Percentiles rank a stretch among this genome's conserved stretches.
Evolutionary conservation across 345 rosid genomes (phyloP).

Genomic region (Hibiscus syriacus): DNA sequence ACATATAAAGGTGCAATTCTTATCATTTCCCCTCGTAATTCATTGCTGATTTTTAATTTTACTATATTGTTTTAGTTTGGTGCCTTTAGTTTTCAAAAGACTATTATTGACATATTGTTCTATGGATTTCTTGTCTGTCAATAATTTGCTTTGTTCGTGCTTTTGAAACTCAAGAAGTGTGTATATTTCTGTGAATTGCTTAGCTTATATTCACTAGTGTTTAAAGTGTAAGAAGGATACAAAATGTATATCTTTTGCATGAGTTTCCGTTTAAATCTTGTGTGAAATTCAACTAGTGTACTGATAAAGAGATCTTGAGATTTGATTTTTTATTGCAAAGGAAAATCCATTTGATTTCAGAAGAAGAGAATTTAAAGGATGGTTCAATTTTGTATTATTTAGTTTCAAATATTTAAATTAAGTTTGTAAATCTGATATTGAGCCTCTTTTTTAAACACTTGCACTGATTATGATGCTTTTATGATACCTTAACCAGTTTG

Average conservation of each 20-base stretch:
- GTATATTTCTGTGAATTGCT: not conserved
- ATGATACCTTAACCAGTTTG: too few species aligned
- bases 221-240: not conserved
- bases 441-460: too few species aligned
- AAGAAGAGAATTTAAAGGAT: not conserved
- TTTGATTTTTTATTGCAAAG: not conserved
- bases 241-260: not conserved
- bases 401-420: not conserved
- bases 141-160: not conserved
- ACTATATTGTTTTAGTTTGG: not conserved
- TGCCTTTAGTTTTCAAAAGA: not conserved
- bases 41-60: not conserved
- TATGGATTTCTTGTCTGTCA: not conserved
- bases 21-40: not conserved
- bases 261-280: not conserved
- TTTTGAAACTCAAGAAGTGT: not conserved
- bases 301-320: not conserved
- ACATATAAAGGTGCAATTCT: conserved; percentile 34
- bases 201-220: not conserved
- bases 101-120: not conserved
- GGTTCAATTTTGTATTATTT: not conserved
- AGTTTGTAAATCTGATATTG: not conserved
- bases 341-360: not conserved
- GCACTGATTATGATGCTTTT: too few species aligned
- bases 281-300: not conserved